Evolutionary conservation across 2,329 filamentous ascomycete genomes (phyloP).

Genomic region (Aspergillus glaucus): DNA sequence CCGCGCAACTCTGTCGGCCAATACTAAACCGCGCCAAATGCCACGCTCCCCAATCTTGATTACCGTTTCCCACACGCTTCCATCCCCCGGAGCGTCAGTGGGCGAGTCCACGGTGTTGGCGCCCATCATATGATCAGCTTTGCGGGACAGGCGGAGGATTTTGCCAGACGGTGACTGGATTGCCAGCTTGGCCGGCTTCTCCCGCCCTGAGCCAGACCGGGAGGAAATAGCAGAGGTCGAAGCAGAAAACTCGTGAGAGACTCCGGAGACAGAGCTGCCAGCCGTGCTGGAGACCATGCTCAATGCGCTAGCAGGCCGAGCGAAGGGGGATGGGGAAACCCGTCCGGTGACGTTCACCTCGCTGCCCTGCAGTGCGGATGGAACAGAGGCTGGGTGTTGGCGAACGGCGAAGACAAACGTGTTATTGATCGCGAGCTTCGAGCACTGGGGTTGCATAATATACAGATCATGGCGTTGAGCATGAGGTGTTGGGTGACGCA

Average conservation of each 20-base stretch:
- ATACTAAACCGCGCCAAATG: slow-evolving; percentile 56
- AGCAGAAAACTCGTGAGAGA: slow-evolving; percentile 36
- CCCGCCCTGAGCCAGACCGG: slow-evolving; percentile 26
- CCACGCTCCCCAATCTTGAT: slow-evolving; percentile 62
- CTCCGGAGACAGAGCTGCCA: slow-evolving; percentile 45
- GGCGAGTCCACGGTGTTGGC: slow-evolving; percentile 26
- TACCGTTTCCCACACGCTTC: slow-evolving; percentile 59
- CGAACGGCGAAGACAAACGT: slow-evolving; percentile 96
- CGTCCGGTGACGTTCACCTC: slow-evolving; percentile 35
- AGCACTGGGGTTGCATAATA: slow-evolving; percentile 91
- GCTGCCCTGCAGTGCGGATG: slow-evolving; percentile 31
- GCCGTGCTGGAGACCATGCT: slow-evolving; percentile 54
- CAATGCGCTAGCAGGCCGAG: slow-evolving; percentile 53
- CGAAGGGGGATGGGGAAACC: slow-evolving; percentile 46
- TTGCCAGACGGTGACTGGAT: slow-evolving; percentile 93
- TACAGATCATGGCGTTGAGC: slow-evolving; percentile 97
- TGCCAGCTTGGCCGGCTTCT: slow-evolving; percentile 90
- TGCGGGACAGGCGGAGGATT: slow-evolving; percentile 63
- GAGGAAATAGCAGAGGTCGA: slow-evolving; percentile 51
- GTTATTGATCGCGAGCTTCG: slow-evolving; percentile 82
- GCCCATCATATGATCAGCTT: slow-evolving; percentile 41
- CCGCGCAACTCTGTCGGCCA: slow-evolving; percentile 58
- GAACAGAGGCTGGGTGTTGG: slow-evolving; percentile 70
- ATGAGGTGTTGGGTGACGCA: slow-evolving; percentile 90
- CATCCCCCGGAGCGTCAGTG: slow-evolving; percentile 40